Base-by-base conservation (phyloP, 2,329 filamentous ascomycete species). In the Aspergillus floridensis region DNA sequence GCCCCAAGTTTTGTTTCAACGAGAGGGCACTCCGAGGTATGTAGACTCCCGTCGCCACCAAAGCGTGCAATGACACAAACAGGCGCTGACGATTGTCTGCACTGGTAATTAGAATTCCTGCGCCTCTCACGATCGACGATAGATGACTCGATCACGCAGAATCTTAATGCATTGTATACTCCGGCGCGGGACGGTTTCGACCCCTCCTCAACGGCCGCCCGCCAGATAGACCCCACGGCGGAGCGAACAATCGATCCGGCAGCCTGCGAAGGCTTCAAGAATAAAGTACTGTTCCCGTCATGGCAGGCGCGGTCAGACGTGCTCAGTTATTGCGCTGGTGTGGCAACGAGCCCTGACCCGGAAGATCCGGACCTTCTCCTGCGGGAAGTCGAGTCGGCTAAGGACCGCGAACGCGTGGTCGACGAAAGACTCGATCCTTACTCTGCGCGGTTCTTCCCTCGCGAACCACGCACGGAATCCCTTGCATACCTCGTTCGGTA, bases 141-240 rank as follows among this genome's bases (percentile, higher is more conserved):
- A 70, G 95, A 99, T 77, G 95, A 99, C 77, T 92, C 90, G 49
- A 98, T 99, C 71, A 87, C 87, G 0, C 93, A 96, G 71, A 93
- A 96, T 70, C 86, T 99, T 62, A 98, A 98, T 79, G 91, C 92
- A 1, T 84, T 98, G 41, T 79, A 91, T 49, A 93, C 89, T 0
- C 93, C 93, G 0, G 83, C 90, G 12, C 80, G 81, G 49, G 68
- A 70, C 35, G 86, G 87, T 16, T 98, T 96, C 76, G 89, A 96
- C 72, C 90, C 93, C 1, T 79, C 83, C 0, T 93, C 91, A 1
- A 96, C 92, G 1, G 84, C 87, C 0, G 79, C 83, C 14, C 85
- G 88, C 54, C 80, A 81, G 24, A 79, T 84, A 2, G 78, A 81
- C 46, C 77, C 84, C 0, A 68, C 79, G 31, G 72, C 72, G 5